These are phyloP conservation scores for Isatis tinctoria DNA, from an alignment of 345 rosid species.

Conservation along the genomic window DNA sequence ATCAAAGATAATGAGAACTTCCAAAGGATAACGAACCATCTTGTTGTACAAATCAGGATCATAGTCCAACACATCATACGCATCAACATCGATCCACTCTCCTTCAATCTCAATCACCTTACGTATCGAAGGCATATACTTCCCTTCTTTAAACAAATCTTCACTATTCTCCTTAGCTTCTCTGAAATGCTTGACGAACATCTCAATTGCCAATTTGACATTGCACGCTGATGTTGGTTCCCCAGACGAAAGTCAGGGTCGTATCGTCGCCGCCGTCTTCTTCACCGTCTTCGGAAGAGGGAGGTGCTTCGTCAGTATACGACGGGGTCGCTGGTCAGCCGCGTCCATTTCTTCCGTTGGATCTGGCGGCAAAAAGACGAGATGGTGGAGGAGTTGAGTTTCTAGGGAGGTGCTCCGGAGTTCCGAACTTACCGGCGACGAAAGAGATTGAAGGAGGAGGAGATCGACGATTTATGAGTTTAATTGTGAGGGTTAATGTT, in stretches of 20 bases:
- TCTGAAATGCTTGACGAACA: conserved; percentile 85
- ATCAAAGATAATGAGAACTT: conserved; percentile 90
- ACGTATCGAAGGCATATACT: conserved; percentile 70
- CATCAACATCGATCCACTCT: conserved; percentile 92
- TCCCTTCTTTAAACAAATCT: conserved; percentile 68
- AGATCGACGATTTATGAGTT: too few species aligned
- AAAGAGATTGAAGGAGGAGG: too few species aligned
- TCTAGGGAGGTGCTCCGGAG: conserved; percentile 36
- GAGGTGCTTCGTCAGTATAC: conserved; percentile 32
- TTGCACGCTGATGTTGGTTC: conserved; percentile 94
- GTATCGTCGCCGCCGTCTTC: conserved; percentile 64
- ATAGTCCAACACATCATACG: conserved; percentile 76
- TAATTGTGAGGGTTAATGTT: too few species aligned
- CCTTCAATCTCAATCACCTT: conserved; percentile 81
- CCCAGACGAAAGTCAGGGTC: conserved; percentile 89
- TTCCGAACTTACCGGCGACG: too few species aligned
- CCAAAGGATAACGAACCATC: conserved; percentile 90
- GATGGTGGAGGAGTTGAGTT: conserved; percentile 52
- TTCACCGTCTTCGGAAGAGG: conserved; percentile 67
- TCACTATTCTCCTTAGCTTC: conserved; percentile 42
- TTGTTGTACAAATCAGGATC: conserved; percentile 77
- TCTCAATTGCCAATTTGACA: conserved; percentile 76
- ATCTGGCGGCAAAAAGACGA: conserved; percentile 35
- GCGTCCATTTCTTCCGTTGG: conserved; percentile 28
- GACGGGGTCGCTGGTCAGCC: conserved; percentile 27